Evolutionary conservation across 331 rosid genomes (phyloP).

Genomic region (Pyrus hybrid): DNA sequence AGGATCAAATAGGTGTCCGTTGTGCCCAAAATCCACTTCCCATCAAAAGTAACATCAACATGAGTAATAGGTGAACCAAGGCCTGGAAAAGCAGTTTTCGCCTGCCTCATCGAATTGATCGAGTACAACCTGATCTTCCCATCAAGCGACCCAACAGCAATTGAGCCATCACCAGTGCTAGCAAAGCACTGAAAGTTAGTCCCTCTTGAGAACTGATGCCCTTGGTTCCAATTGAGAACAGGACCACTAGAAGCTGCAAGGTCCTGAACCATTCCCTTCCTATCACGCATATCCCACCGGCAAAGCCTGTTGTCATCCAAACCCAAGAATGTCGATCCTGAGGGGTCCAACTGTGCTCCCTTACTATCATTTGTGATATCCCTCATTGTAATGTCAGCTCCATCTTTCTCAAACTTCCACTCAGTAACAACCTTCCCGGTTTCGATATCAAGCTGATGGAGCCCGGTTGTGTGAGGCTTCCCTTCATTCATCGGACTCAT

Average conservation of each 20-base stretch:
- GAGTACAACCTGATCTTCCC: constrained; percentile 94
- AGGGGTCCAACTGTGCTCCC: constrained; percentile 91
- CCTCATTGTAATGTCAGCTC: constrained; percentile 90
- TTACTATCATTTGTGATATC: constrained; percentile 85
- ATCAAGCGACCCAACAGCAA: constrained; percentile 90
- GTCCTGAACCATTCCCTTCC: constrained; percentile 84
- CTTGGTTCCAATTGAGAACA: constrained; percentile 86
- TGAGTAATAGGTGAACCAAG: constrained; percentile 95
- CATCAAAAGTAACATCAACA: constrained; percentile 93
- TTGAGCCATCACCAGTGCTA: constrained; percentile 91
- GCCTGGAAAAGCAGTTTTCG: constrained; percentile 96
- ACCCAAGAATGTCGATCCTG: constrained; percentile 89
- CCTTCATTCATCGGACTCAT: constrained; percentile 82
- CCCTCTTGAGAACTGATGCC: constrained; percentile 93
- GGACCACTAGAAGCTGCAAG: constrained; percentile 54
- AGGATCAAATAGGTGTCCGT: constrained; percentile 73
- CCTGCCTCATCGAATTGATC: constrained; percentile 77
- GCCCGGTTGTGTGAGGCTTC: constrained; percentile 68
- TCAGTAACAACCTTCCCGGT: constrained; percentile 84
- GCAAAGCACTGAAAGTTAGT: constrained; percentile 98
- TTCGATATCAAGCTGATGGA: constrained; percentile 92
- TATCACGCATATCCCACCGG: constrained; percentile 99
- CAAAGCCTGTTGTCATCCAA: constrained; percentile 96
- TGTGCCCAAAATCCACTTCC: constrained; percentile 95
- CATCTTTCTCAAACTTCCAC: constrained; percentile 91